Evolutionary conservation across 2,329 filamentous ascomycete species (phyloP).

Genomic region (Macrophomina pseudophaseolina): DNA sequence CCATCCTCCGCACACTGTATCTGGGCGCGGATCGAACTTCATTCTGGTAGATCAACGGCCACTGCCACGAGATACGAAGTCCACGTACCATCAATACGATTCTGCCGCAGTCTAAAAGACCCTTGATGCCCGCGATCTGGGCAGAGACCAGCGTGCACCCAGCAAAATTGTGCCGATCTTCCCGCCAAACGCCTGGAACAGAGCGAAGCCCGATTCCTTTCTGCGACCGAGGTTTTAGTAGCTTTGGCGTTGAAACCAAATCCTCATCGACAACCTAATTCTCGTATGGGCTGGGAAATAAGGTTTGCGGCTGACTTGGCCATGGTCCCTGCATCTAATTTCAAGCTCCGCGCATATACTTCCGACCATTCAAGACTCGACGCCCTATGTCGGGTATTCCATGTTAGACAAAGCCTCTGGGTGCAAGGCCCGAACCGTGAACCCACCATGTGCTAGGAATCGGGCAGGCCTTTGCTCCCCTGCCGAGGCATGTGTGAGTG

Average conservation of each 20-base stretch:
- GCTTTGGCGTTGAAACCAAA: background rate
- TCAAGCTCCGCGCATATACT: background rate
- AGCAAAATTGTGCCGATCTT: background rate
- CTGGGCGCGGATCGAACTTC: background rate
- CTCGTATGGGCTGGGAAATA: background rate
- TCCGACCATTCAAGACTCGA: background rate
- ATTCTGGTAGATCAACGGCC: background rate
- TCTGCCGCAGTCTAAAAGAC: background rate
- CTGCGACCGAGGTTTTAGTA: background rate
- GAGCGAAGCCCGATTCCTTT: background rate
- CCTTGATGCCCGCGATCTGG: background rate
- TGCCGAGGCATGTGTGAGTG: too few relatives aligned
- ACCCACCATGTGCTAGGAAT: too few relatives aligned
- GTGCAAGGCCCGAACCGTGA: background rate
- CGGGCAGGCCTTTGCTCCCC: too few relatives aligned
- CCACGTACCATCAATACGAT: background rate
- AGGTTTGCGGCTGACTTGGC: constrained; percentile 10
- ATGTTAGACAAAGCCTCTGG: background rate
- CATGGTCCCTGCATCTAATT: background rate
- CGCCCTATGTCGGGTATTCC: background rate
- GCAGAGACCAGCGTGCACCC: background rate
- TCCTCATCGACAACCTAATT: background rate
- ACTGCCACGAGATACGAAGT: background rate
- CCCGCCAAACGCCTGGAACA: background rate
- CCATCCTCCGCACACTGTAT: too few relatives aligned